Evolutionary conservation across 2,329 filamentous ascomycete species (phyloP).

Genomic region (Paraconiothyrium sp.): DNA sequence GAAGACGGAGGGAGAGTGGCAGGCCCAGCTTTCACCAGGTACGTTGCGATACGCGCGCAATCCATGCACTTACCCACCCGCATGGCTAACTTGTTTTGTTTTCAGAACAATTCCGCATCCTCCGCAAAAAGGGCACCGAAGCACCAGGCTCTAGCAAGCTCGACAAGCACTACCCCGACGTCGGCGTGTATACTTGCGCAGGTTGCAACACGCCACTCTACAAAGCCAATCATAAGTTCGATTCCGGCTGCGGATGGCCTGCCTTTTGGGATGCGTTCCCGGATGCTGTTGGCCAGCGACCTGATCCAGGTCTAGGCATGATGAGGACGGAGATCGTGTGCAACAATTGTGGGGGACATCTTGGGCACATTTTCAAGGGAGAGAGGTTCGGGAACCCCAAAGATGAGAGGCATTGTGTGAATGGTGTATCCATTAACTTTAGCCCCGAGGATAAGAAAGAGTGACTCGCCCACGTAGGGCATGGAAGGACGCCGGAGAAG

Average conservation of each 20-base stretch:
- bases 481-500: neutral
- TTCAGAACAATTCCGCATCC: slow-evolving; percentile 91
- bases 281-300: slow-evolving; percentile 84
- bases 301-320: slow-evolving; percentile 83
- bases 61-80: neutral
- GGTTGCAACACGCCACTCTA: slow-evolving; percentile 90
- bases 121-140: slow-evolving; percentile 93
- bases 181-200: slow-evolving; percentile 86
- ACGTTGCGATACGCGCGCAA: slow-evolving; percentile 32
- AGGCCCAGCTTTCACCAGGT: slow-evolving; percentile 80
- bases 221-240: slow-evolving; percentile 94
- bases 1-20: slow-evolving; percentile 86
- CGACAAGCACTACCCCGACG: slow-evolving; percentile 81
- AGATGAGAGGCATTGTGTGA: slow-evolving; percentile 97
- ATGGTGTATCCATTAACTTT: slow-evolving; percentile 90
- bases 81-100: slow-evolving; percentile 22
- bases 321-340: slow-evolving; percentile 91
- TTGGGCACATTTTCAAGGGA: slow-evolving; percentile 92
- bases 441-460: slow-evolving; percentile 68
- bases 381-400: slow-evolving; percentile 86
- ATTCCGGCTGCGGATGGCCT: slow-evolving; percentile 95
- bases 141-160: slow-evolving; percentile 80
- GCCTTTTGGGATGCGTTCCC: slow-evolving; percentile 97
- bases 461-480: slow-evolving; percentile 23
- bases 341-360: slow-evolving; percentile 89